Base-by-base conservation (phyloP, 805 yeast genomes). In the Ogataea paradorogensis region DNA sequence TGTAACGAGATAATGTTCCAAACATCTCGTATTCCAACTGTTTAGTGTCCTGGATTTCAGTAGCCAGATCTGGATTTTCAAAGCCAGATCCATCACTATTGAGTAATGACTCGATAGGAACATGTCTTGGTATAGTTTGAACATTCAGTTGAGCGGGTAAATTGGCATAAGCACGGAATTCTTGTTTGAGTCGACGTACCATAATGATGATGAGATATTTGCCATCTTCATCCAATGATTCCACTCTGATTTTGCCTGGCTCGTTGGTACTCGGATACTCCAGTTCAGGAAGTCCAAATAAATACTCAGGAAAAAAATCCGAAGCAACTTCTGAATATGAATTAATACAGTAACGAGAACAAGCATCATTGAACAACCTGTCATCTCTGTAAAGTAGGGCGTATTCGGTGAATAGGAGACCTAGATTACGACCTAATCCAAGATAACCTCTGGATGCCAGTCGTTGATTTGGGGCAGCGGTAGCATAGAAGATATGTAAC, bases 261-360 rank as follows among this genome's bases (percentile, higher is more conserved):
- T 42, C 42, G 7, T 21, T 15, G 23, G 38, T n/a, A 7, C 41
- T 10, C 2, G 42, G 41, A 26, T 48, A 47, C 3, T 38, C 45
- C 15, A 46, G 40, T 15, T 48, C 52, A 4, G 44, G 40, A 11
- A 55, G 38, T 4, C 50, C 59, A 27, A 45, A 50, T 14, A 55
- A 40, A 30, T 48, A 55, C 38, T 52, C 53, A 2, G 59, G 58
- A 27, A 52, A 55, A 22, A 42, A 55, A 29, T 42, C 48, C 3
- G 13, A 27, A 0, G 55, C 38, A 13, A 27, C 32, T 10, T 42
- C 35, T 8, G 56, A 47, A 48, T 48, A 52, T 25, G 44, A 47
- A 20, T 46, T 50, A 26, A 54, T 40, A 33, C 52, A 47, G 25
- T 46, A 52, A n/a, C 59, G 38, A 3, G 52, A 50, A 41, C 51